Conservation (phyloP, 108 stramenopile species). For the Nitzschia palea region DNA sequence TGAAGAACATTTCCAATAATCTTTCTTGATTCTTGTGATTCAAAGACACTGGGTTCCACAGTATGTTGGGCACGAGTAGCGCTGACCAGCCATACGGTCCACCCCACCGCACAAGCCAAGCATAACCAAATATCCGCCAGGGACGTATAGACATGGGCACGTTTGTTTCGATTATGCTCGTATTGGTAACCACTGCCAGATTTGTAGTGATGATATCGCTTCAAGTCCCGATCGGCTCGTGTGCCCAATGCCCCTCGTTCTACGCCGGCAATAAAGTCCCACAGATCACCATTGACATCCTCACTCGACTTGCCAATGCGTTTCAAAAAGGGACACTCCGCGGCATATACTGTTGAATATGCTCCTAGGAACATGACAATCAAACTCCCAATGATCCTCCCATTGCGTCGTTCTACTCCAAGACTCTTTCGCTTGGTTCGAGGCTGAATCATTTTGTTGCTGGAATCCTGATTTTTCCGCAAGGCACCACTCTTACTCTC, state of each 20-base stretch:
- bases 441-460: too few species aligned
- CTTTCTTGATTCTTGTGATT: conserved; percentile 24
- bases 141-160: not conserved
- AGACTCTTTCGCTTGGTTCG: too few species aligned
- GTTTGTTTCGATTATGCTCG: not conserved
- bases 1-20: conserved; percentile 46
- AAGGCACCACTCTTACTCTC: too few species aligned
- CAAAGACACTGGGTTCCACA: conserved; percentile 14
- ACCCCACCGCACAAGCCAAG: conserved; percentile 46
- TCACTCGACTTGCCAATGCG: not conserved
- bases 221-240: not conserved
- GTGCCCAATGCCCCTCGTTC: not conserved
- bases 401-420: too few species aligned
- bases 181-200: not conserved
- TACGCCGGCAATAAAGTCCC: not conserved
- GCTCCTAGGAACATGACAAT: too few species aligned
- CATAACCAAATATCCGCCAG: conserved; percentile 53
- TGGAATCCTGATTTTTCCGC: too few species aligned
- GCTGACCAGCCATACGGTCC: conserved; percentile 39
- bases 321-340: conserved; percentile 6
- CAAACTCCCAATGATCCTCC: too few species aligned
- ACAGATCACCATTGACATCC: not conserved
- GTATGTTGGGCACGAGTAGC: conserved; percentile 15
- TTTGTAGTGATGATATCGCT: conserved; percentile 16
- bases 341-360: too few species aligned